These are phyloP conservation scores for Backusella liffmaniae DNA, from an alignment of 192 early-diverging fungal genomes.

Conservation along the genomic window DNA sequence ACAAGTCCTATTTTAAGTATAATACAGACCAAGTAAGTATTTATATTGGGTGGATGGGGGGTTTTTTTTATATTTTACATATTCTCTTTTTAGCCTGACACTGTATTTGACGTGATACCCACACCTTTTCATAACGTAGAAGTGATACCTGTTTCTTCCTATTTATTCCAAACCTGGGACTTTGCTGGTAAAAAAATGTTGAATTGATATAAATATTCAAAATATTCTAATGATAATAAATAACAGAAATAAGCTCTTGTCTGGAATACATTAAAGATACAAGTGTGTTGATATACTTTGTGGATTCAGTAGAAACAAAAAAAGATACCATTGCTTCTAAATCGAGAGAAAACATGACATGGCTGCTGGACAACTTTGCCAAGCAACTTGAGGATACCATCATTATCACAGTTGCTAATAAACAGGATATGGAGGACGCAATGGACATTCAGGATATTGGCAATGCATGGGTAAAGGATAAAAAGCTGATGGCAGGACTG, in stretches of 20 bases:
- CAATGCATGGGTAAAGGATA: slow-evolving; percentile 27
- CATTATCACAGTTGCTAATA: slow-evolving; percentile 32
- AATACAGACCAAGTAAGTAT: slow-evolving; percentile 13
- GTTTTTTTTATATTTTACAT: not conserved
- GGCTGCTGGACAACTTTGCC: slow-evolving; percentile 22
- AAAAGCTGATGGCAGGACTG: slow-evolving; percentile 6
- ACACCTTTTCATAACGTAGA: slow-evolving; percentile 33
- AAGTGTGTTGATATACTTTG: slow-evolving; percentile 25
- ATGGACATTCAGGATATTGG: slow-evolving; percentile 31
- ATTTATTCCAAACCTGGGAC: slow-evolving; percentile 28
- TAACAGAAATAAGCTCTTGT: slow-evolving; percentile 12
- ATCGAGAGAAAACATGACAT: slow-evolving; percentile 23
- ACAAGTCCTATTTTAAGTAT: slow-evolving; percentile 37
- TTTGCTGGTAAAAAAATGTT: slow-evolving; percentile 26
- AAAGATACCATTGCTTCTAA: slow-evolving; percentile 14
- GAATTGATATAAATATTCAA: not conserved
- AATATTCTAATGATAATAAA: not conserved
- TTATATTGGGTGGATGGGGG: not conserved
- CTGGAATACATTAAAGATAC: slow-evolving; percentile 25
- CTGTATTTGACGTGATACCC: slow-evolving; percentile 28
- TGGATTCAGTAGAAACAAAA: slow-evolving; percentile 19
- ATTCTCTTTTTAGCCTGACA: slow-evolving; percentile 22
- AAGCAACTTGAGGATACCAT: slow-evolving; percentile 17
- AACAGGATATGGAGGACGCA: slow-evolving; percentile 18
- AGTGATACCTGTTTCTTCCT: slow-evolving; percentile 16